A percentile compares a stretch with the other conserved stretches of the same genome.
Evolutionary conservation across 768 basidiomycete species (phyloP).

Genomic region (Amanita jacksonii): DNA sequence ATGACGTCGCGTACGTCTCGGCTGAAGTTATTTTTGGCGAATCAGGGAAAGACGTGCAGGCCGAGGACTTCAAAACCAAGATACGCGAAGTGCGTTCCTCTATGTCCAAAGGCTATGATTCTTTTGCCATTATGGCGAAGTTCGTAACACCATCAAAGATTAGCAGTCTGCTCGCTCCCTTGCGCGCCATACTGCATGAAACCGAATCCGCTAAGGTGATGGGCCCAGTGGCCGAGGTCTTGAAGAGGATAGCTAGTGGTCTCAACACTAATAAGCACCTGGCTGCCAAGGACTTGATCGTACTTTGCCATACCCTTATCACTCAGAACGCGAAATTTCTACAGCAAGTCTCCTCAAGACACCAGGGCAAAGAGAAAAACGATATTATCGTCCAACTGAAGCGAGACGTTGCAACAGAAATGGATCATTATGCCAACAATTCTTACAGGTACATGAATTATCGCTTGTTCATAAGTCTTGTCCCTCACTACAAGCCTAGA

Average conservation of each 20-base stretch:
- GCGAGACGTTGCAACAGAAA: conserved; percentile 43
- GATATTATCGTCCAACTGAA: conserved; percentile 74
- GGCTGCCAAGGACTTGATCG: conserved; percentile 58
- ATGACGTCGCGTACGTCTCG: conserved; percentile 71
- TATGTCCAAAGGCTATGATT: conserved; percentile 76
- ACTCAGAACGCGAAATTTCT: conserved; percentile 87
- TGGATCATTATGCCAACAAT: conserved; percentile 74
- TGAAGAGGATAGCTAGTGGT: conserved; percentile 74
- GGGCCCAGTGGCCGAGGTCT: conserved; percentile 79
- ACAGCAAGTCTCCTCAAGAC: conserved; percentile 40
- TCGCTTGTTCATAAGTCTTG: background rate
- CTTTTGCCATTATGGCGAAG: conserved; percentile 74
- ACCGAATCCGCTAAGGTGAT: conserved; percentile 75
- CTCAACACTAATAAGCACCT: conserved; percentile 77
- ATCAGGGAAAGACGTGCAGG: conserved; percentile 79
- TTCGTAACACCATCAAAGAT: conserved; percentile 70
- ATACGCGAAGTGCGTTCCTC: conserved; percentile 87
- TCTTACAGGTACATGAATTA: conserved; percentile 60
- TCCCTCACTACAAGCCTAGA: too few species aligned
- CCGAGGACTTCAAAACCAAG: conserved; percentile 90
- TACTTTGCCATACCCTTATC: conserved; percentile 82
- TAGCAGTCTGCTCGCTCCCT: conserved; percentile 63
- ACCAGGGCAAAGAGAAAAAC: conserved; percentile 30
- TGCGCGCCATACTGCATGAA: conserved; percentile 78
- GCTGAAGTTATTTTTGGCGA: conserved; percentile 91